Percentiles rank a stretch among this genome's conserved stretches.
phyloP scores from a whole-genome alignment of 176 grass and related monocot genomes.

The Cocos nucifera region DNA sequence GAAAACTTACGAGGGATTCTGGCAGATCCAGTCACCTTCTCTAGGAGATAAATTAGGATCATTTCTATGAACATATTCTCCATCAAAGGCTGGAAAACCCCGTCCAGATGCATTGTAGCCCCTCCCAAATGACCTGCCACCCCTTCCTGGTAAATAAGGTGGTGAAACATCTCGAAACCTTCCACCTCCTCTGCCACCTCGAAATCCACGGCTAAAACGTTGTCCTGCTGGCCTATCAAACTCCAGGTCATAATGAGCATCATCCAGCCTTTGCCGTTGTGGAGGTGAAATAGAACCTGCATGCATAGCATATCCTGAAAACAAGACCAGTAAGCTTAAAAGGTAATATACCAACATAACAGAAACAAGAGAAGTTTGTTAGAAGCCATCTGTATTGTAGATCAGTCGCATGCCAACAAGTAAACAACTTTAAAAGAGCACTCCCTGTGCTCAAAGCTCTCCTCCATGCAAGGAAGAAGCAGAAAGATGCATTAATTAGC shows the following conservation, averaged over 20 bases:
- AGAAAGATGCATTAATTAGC: slow-evolving; percentile 18
- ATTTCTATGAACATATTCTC: slow-evolving; percentile 85
- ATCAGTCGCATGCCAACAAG: slow-evolving; percentile 31
- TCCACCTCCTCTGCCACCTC: slow-evolving; percentile 53
- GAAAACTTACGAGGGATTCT: slow-evolving; percentile 53
- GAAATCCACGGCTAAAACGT: slow-evolving; percentile 40
- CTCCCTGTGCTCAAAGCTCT: slow-evolving; percentile 25
- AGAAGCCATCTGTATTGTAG: slow-evolving; percentile 31
- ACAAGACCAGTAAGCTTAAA: slow-evolving; percentile 18
- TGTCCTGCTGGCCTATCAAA: slow-evolving; percentile 39
- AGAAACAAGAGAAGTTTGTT: slow-evolving; percentile 15
- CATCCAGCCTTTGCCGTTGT: slow-evolving; percentile 30
- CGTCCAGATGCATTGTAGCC: slow-evolving; percentile 37
- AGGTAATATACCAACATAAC: slow-evolving; percentile 12
- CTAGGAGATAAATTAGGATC: slow-evolving; percentile 90
- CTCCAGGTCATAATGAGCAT: slow-evolving; percentile 11
- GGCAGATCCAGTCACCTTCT: slow-evolving; percentile 97
- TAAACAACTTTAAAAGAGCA: slow-evolving; percentile 28
- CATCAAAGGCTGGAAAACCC: slow-evolving; percentile 38
- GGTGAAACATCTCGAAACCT: slow-evolving; percentile 62
- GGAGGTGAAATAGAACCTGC: slow-evolving; percentile 45
- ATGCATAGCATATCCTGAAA: slow-evolving; percentile 63
- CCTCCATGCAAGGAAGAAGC: slow-evolving; percentile 21
- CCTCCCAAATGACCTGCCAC: slow-evolving; percentile 48
- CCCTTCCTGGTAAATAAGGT: slow-evolving; percentile 36